phyloP scores from a whole-genome alignment of 1,284 basidiomycete species.

The Vanrija pseudolonga region DNA sequence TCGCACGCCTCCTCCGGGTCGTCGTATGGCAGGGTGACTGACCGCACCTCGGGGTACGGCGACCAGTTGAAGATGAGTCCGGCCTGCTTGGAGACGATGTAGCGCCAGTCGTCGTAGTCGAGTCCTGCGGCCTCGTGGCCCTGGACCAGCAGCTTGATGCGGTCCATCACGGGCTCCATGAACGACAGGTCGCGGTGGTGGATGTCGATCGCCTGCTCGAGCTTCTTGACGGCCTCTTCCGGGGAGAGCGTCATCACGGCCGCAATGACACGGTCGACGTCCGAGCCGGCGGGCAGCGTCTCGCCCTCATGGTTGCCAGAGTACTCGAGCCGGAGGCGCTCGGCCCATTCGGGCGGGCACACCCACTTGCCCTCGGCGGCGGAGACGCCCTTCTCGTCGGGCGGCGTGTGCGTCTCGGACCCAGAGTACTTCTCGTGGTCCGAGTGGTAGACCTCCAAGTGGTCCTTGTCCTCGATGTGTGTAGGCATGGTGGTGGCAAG shows the following conservation, averaged over 20 bases:
- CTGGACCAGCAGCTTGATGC: neutral
- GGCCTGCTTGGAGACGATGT: neutral
- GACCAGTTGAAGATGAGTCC: slow-evolving; percentile 1
- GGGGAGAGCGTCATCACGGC: neutral
- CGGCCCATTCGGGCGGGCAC: slow-evolving; percentile 3
- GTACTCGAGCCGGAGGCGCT: slow-evolving; percentile 7
- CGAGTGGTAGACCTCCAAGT: too few relatives aligned
- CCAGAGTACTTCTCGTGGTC: too few relatives aligned
- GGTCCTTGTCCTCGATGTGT: too few relatives aligned
- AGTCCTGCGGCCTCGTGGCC: slow-evolving; percentile 4
- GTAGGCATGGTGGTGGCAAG: too few relatives aligned
- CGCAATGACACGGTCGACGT: slow-evolving; percentile 1
- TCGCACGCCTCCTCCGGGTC: slow-evolving; percentile 9
- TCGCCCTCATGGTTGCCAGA: slow-evolving; percentile 10
- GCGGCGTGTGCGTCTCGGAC: too few relatives aligned
- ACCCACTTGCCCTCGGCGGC: neutral
- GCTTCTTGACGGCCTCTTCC: neutral
- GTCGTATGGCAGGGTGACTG: slow-evolving; percentile 11
- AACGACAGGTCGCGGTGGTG: slow-evolving; percentile 1
- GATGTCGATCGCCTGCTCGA: neutral
- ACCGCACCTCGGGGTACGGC: slow-evolving; percentile 17
- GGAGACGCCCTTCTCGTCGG: neutral
- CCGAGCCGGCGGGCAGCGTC: slow-evolving; percentile 7
- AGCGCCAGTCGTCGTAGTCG: slow-evolving; percentile 8
- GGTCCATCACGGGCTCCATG: neutral